Base-by-base conservation (phyloP, 2,329 filamentous ascomycete species). In the Penicillium sp. region DNA sequence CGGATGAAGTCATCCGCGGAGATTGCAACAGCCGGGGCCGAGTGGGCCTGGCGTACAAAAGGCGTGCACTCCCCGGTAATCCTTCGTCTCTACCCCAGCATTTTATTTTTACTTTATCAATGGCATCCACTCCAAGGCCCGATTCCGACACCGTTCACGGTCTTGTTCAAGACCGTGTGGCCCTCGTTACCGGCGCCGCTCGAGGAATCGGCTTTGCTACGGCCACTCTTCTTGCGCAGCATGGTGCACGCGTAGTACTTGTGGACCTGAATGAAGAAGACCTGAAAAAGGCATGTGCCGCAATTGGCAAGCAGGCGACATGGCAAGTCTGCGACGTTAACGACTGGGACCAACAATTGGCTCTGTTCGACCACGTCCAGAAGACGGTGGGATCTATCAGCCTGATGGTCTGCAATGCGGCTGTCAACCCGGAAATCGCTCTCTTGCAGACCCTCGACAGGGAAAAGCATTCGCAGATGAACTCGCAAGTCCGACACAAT, bases 121-220 rank as follows among this genome's bases (percentile, higher is more conserved):
- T 53, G 56, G 35, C 43, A 35, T 48, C 54, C 25, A 55, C 27
- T 22, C 44, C 39, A 14, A 53, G 51, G 40, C 45, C 49, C 14
- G 47, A 25, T 20, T 16, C 16, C 6, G 45, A 38, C 13, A 39
- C 31, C 5, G 33, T 56, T 20, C 38, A 36, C 31, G 6, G 25
- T 5, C 10, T 46, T 4, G 28, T 50, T 13, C 27, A 28, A 8
- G 48, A 46, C 10, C 44, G 57, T 14, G 48, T 61, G 7, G 58
- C 46, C 18, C 47, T 62, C 10, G 43, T 63, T 9, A 62, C 61
- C 10, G 63, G 60, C 8, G 61, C 58, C 16, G 61, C 62, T 18
- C 39, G 53, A 31, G 62, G 59, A 2, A 63, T 64, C 24, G 59
- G 61, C 2, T 56, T 55, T 33, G 51, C 54, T 7, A 55, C 54